Evolutionary conservation across 2,329 filamentous ascomycete genomes (phyloP).

Genomic region (Xylaria sp.): DNA sequence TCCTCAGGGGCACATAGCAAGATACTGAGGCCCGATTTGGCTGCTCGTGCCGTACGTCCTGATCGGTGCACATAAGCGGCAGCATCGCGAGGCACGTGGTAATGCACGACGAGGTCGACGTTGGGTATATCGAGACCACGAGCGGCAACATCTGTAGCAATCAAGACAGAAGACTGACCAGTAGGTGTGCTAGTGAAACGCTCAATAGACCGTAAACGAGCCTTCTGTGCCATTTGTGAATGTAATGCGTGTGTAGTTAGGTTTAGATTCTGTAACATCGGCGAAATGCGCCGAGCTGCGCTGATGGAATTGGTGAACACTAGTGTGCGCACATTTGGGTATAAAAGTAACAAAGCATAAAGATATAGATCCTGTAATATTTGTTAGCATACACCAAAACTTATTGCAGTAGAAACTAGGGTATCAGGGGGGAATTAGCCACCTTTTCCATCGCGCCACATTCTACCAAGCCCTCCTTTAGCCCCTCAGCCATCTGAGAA

Average conservation of each 20-base stretch:
- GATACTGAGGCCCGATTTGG: slow-evolving; percentile 81
- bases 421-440: slow-evolving; percentile 38
- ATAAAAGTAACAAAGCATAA: slow-evolving; percentile 85
- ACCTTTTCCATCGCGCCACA: slow-evolving; percentile 95
- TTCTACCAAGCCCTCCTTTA: slow-evolving; percentile 92
- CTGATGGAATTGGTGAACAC: slow-evolving; percentile 98
- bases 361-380: slow-evolving; percentile 81
- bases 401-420: background rate
- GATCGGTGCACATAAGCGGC: slow-evolving; percentile 97
- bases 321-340: slow-evolving; percentile 82
- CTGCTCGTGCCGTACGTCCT: slow-evolving; percentile 89
- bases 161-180: slow-evolving; percentile 71
- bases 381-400: slow-evolving; percentile 25
- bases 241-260: slow-evolving; percentile 83
- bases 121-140: slow-evolving; percentile 92
- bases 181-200: slow-evolving; percentile 77
- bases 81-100: slow-evolving; percentile 90
- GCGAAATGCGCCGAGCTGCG: slow-evolving; percentile 85
- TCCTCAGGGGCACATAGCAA: slow-evolving; percentile 93
- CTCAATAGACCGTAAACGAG: slow-evolving; percentile 90
- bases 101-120: slow-evolving; percentile 92
- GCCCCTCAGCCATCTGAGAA: slow-evolving; percentile 84
- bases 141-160: slow-evolving; percentile 94
- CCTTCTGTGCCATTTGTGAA: slow-evolving; percentile 96
- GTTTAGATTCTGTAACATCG: slow-evolving; percentile 84